Percentiles rank a stretch among this genome's conserved stretches.
phyloP scores from a whole-genome alignment of 257 asterid genomes.

The Solanum habrochaites region DNA sequence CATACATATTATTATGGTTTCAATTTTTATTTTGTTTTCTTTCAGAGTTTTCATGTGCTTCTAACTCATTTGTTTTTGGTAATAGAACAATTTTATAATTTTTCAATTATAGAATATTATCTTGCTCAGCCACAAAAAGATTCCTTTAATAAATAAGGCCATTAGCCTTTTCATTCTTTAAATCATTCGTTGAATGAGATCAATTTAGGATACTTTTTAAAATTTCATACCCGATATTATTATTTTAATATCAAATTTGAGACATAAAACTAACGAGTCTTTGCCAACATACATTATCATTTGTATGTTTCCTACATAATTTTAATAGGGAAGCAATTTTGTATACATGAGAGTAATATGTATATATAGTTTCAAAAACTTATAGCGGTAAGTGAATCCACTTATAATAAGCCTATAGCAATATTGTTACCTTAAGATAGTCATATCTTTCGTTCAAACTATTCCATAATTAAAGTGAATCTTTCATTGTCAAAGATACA shows the following conservation, averaged over 20 bases:
- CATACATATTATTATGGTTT: no score
- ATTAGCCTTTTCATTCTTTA: no score
- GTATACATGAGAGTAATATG: background rate
- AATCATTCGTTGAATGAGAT: background rate
- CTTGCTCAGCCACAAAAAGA: background rate
- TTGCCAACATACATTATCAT: background rate
- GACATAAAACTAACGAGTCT: background rate
- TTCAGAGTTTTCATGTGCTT: no score
- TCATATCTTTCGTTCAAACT: no score
- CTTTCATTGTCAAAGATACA: background rate
- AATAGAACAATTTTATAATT: background rate
- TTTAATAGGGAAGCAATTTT: background rate
- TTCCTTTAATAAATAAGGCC: no score
- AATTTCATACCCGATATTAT: background rate
- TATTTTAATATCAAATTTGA: no score
- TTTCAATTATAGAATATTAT: background rate
- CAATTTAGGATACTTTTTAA: background rate
- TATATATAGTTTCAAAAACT: no score
- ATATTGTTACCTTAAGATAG: background rate
- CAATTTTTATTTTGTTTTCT: no score
- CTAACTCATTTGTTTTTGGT: background rate
- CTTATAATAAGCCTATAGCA: no score
- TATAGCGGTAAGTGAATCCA: background rate
- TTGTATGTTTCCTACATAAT: background rate
- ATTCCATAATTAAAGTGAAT: no score